phyloP scores from a whole-genome alignment of 1,284 basidiomycete species.

The Boletus mariae region DNA sequence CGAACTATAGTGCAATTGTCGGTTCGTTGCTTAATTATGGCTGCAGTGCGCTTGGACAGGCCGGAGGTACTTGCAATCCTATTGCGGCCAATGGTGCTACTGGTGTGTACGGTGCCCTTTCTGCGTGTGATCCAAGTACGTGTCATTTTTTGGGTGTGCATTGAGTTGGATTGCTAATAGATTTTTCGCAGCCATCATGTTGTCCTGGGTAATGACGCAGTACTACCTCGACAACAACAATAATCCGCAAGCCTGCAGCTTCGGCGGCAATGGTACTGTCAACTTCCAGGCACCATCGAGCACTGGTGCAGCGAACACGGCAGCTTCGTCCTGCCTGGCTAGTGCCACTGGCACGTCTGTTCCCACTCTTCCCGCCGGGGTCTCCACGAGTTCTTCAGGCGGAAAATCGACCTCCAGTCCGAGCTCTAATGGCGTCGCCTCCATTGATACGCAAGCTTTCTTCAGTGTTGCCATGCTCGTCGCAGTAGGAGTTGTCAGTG shows the following conservation, averaged over 20 bases:
- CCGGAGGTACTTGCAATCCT: constrained; percentile 60
- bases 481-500: constrained; percentile 40
- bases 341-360: constrained; percentile 68
- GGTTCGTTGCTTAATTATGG: constrained; percentile 67
- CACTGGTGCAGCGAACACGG: constrained; percentile 53
- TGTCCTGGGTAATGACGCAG: constrained; percentile 81
- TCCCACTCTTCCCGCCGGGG: constrained; percentile 48
- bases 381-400: constrained; percentile 18
- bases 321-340: constrained; percentile 68
- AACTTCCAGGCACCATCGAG: constrained; percentile 55
- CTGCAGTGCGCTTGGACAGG: constrained; percentile 67
- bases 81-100: constrained; percentile 72
- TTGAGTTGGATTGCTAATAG: constrained; percentile 5
- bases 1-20: constrained; percentile 63
- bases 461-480: constrained; percentile 42
- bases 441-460: constrained; percentile 37
- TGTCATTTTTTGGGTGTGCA: constrained; percentile 11
- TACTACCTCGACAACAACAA: constrained; percentile 70
- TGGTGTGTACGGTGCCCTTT: constrained; percentile 74
- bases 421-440: constrained; percentile 18
- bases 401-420: constrained; percentile 26
- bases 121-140: constrained; percentile 72
- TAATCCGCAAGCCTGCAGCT: constrained; percentile 63
- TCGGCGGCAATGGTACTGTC: constrained; percentile 80
- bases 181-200: constrained; percentile 55